Base-by-base conservation (phyloP, 257 asterid species). In the Thymus mandschuricus region DNA sequence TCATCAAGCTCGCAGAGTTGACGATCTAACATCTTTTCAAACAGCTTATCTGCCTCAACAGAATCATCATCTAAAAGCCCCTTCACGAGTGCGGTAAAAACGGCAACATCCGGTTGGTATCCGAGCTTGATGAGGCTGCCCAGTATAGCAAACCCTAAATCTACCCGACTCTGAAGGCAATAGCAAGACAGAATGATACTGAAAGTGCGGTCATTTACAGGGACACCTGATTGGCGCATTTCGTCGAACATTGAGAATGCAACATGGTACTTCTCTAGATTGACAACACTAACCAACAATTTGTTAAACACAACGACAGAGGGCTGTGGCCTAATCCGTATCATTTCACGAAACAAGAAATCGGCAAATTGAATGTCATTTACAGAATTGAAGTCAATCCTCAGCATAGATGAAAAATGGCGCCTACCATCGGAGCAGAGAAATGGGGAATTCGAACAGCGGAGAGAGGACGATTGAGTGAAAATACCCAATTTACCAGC, bases 211-310 rank as follows among this genome's bases (percentile, higher is more conserved):
- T 29, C 15, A 57, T 57, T 30, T 34, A 60, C 12, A 60, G 66
- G 46, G 28, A 33, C 11, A 12, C 48, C 48, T 15, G 41, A 60
- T 34, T 60, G 66, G 9, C 66, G 66, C 66, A 60, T 60, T 60
- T 60, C 29, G 45, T 60, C 66, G 48, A 60, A 34, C 66, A 35
- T 12, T 1, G 29, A 60, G 29, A 60, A 48, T 10, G 66, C 46
- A 34, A 1, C 10, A 1, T 8, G 5, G 10, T 60, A 60, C 4
- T 60, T 3, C 38, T 33, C 30, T 29, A 60, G 13, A 21, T 60
- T 60, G 10, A 60, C 48, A 35, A 60, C 11, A 13, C 4, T 21
- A 11, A 3, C 43, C 35, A 52, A 54, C 28, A 66, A 49, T 40
- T 62, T 64, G 28, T 5, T 59, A 63, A 78, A 73, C 4, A 57